These are phyloP conservation scores for Neopestalotiopsis clavispora DNA, from an alignment of 2,329 filamentous ascomycete genomes.

Conservation along the genomic window DNA sequence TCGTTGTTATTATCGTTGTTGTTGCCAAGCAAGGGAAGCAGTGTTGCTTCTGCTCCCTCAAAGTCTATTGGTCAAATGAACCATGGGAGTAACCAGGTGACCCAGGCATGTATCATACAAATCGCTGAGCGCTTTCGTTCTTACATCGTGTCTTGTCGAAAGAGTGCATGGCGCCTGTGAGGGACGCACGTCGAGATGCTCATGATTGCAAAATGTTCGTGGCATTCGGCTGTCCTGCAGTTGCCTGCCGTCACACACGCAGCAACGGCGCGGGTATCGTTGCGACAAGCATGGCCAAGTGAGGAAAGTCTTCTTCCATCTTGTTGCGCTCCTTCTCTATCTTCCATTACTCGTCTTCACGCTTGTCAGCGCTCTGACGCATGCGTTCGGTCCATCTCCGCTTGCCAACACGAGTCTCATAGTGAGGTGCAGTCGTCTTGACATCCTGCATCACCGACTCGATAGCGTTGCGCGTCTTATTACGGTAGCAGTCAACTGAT, in stretches of 20 bases:
- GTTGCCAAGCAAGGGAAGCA: background rate
- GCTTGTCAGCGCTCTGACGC: slow-evolving; percentile 40
- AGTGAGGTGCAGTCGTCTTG: slow-evolving; percentile 77
- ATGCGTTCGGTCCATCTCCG: slow-evolving; percentile 70
- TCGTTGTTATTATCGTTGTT: no score
- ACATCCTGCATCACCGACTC: slow-evolving; percentile 79
- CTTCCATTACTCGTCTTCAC: slow-evolving; percentile 34
- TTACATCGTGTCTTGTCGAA: background rate
- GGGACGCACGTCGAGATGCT: background rate
- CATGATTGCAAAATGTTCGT: no score
- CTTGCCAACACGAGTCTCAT: slow-evolving; percentile 88
- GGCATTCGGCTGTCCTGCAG: background rate
- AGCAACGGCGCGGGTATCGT: background rate
- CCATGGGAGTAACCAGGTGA: background rate
- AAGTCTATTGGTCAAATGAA: background rate
- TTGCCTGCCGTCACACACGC: background rate
- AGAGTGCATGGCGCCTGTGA: background rate
- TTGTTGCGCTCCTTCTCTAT: background rate
- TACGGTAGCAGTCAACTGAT: slow-evolving; percentile 74
- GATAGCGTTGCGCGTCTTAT: slow-evolving; percentile 85
- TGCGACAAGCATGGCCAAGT: background rate
- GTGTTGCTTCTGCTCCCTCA: background rate
- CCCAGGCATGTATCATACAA: background rate
- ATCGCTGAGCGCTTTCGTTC: background rate
- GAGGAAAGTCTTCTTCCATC: background rate